Conservation (phyloP, 2,329 filamentous ascomycete genomes). For the Trichoderma sp. region DNA sequence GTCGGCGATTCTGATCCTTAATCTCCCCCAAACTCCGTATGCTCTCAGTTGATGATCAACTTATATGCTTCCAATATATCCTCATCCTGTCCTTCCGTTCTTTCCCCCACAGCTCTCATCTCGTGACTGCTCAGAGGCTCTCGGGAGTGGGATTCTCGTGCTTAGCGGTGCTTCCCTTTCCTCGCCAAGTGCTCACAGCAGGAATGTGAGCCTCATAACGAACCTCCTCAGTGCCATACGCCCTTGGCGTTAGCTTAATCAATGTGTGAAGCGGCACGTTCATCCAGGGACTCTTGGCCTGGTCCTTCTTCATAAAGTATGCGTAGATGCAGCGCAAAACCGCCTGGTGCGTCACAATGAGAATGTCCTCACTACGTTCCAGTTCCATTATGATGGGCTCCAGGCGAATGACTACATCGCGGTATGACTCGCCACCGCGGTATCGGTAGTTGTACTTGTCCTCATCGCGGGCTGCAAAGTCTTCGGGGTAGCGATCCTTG, state of each 20-base stretch:
- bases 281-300: constrained; percentile 95
- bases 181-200: constrained; percentile 93
- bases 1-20: neutral
- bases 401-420: constrained; percentile 94
- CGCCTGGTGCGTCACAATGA: constrained; percentile 97
- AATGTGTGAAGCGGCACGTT: constrained; percentile 94
- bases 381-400: constrained; percentile 99
- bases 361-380: constrained; percentile 91
- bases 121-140: constrained; percentile 26
- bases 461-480: constrained; percentile 92
- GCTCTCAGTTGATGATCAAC: neutral
- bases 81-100: neutral
- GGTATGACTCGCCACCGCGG: constrained; percentile 90
- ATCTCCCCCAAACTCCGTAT: constrained; percentile 12
- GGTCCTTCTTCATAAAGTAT: constrained; percentile 97
- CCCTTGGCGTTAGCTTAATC: constrained; percentile 92
- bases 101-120: neutral
- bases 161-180: constrained; percentile 88
- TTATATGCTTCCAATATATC: neutral
- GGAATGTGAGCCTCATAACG: constrained; percentile 88
- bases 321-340: constrained; percentile 97
- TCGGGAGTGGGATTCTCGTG: constrained; percentile 66
- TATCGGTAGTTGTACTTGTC: constrained; percentile 99
- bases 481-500: constrained; percentile 85
- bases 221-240: constrained; percentile 90